These are phyloP conservation scores for Blastobotrys capitulatus DNA, from an alignment of 1,139 yeast genomes.

Conservation along the genomic window DNA sequence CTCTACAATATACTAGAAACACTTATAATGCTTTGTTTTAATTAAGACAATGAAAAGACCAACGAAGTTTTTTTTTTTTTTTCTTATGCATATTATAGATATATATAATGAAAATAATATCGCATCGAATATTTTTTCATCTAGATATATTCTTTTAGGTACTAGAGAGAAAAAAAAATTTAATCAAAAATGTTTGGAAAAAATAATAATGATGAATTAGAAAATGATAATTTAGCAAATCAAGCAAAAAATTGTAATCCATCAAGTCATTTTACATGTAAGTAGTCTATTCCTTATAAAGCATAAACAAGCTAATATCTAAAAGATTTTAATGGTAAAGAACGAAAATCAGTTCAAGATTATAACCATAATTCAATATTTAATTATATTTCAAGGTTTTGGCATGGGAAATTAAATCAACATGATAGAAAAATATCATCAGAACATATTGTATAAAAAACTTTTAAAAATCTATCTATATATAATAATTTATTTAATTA, in stretches of 20 bases:
- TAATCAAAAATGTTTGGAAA: neutral
- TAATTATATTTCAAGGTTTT: neutral
- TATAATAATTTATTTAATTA: constrained; percentile 15
- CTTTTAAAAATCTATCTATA: neutral
- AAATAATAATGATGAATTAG: neutral
- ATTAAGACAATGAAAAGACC: too few relatives aligned
- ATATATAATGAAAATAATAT: too few relatives aligned
- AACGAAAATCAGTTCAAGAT: neutral
- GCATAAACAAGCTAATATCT: neutral
- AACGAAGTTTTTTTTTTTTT: too few relatives aligned
- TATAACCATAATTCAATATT: constrained; percentile 1
- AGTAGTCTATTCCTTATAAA: neutral
- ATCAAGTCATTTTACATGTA: neutral
- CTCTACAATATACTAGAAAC: too few relatives aligned
- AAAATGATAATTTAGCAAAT: neutral
- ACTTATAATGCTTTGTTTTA: neutral
- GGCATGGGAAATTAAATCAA: constrained; percentile 1
- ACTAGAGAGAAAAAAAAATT: too few relatives aligned
- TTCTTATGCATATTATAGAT: too few relatives aligned
- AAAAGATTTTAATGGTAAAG: constrained; percentile 1
- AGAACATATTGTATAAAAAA: constrained; percentile 6
- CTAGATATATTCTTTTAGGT: too few relatives aligned
- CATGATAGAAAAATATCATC: neutral
- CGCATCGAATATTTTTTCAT: too few relatives aligned
- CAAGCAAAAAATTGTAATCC: neutral